These are phyloP conservation scores for Dryas octopetala DNA, from an alignment of 306 rosid genomes.

Conservation along the genomic window DNA sequence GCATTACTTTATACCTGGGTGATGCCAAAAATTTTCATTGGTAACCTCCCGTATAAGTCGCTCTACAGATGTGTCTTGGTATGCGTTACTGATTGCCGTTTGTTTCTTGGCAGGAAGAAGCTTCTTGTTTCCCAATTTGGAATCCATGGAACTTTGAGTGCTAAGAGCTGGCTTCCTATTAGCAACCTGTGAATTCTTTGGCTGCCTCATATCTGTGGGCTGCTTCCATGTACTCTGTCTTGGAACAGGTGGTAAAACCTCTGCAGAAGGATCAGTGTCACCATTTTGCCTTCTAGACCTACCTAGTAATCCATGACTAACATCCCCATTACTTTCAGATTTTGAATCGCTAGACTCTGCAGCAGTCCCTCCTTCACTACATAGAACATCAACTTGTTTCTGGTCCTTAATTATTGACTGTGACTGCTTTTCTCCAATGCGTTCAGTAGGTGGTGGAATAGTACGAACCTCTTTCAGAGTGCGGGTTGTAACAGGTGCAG, in stretches of 20 bases:
- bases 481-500: slow-evolving; percentile 62
- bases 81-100: slow-evolving; percentile 43
- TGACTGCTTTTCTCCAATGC: slow-evolving; percentile 51
- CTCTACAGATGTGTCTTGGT: slow-evolving; percentile 91
- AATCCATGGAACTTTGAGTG: slow-evolving; percentile 62
- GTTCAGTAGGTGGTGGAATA: slow-evolving; percentile 55
- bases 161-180: slow-evolving; percentile 61
- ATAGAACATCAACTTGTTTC: slow-evolving; percentile 54
- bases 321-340: slow-evolving; percentile 70
- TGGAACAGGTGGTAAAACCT: slow-evolving; percentile 67
- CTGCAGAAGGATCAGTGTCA: slow-evolving; percentile 58
- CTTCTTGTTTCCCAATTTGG: slow-evolving; percentile 70
- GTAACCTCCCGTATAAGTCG: slow-evolving; percentile 98
- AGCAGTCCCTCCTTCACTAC: slow-evolving; percentile 54
- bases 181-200: slow-evolving; percentile 50
- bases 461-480: slow-evolving; percentile 71
- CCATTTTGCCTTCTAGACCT: slow-evolving; percentile 62
- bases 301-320: slow-evolving; percentile 47
- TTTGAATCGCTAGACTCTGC: slow-evolving; percentile 58
- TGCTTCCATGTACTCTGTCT: slow-evolving; percentile 94
- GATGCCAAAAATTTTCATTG: slow-evolving; percentile 95
- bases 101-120: slow-evolving; percentile 74
- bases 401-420: slow-evolving; percentile 55
- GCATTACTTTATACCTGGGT: slow-evolving; percentile 64
- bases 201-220: slow-evolving; percentile 65